Evolutionary conservation across 495 filamentous ascomycete genomes (phyloP).

Genomic region (Xylaria palmicola): DNA sequence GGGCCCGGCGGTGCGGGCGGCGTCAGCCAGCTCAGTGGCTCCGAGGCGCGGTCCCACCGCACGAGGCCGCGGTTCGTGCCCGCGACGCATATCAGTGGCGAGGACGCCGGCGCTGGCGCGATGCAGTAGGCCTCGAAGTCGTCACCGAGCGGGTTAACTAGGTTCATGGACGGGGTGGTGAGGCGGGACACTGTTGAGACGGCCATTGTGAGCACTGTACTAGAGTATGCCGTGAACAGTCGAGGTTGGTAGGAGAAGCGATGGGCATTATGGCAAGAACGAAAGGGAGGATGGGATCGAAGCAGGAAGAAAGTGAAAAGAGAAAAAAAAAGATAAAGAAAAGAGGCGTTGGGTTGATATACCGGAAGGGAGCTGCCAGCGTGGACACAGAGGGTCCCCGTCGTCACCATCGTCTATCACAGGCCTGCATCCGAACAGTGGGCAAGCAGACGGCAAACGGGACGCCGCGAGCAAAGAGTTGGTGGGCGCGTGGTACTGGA

Average conservation of each 20-base stretch:
- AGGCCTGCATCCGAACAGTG: conserved; percentile 17
- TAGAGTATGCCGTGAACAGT: no score
- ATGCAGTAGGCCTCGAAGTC: conserved; percentile 18
- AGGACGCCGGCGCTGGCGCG: conserved; percentile 18
- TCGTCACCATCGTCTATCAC: neutral
- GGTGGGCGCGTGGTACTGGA: conserved; percentile 31
- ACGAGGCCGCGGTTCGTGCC: conserved; percentile 36
- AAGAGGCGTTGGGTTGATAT: no score
- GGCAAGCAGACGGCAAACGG: neutral
- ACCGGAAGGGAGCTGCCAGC: conserved; percentile 17
- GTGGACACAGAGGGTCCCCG: conserved; percentile 8
- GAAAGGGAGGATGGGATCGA: neutral
- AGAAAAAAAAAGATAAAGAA: no score
- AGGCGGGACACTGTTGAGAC: neutral
- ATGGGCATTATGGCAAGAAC: neutral
- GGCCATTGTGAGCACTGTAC: neutral
- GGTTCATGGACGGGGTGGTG: no score
- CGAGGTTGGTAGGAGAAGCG: no score
- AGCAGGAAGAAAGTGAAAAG: neutral
- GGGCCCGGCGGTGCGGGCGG: neutral
- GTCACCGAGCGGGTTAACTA: neutral
- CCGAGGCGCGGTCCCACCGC: neutral
- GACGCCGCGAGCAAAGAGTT: conserved; percentile 30
- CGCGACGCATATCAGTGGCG: conserved; percentile 25
- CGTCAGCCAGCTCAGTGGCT: neutral